phyloP scores from a whole-genome alignment of 2,329 filamentous ascomycete species.

The Microdochium nivale region DNA sequence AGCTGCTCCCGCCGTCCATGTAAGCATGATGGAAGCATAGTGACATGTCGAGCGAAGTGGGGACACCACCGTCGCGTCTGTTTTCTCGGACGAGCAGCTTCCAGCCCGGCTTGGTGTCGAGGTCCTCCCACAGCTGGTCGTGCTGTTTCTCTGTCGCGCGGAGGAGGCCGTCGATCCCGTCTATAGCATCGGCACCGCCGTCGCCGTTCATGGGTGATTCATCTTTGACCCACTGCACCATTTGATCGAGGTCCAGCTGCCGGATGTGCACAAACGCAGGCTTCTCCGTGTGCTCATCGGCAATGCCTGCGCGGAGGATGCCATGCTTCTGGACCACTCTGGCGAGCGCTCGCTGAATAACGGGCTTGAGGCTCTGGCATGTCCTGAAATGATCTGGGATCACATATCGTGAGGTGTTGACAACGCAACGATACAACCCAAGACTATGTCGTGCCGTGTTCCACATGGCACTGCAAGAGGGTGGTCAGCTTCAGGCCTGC shows the following conservation, averaged over 20 bases:
- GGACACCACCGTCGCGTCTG: constrained; percentile 6
- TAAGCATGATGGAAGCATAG: constrained; percentile 45
- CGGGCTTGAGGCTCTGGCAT: constrained; percentile 6
- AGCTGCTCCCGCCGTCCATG: constrained; percentile 40
- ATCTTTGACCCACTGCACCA: constrained; percentile 29
- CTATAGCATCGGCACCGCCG: constrained; percentile 15
- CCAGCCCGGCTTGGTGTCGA: constrained; percentile 36
- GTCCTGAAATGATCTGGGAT: constrained; percentile 5
- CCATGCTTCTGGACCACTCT: constrained; percentile 32
- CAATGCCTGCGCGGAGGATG: constrained; percentile 39
- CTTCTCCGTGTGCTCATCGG: constrained; percentile 29
- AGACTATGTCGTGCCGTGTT: constrained; percentile 34
- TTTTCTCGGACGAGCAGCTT: constrained; percentile 28
- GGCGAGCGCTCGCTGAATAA: constrained; percentile 28
- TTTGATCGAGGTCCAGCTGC: constrained; percentile 31
- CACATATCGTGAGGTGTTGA: constrained; percentile 34
- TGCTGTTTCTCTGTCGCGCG: constrained; percentile 25
- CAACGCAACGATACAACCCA: constrained; percentile 37
- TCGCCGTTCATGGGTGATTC: too few species aligned
- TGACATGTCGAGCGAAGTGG: constrained; percentile 27
- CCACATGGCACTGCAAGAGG: constrained; percentile 7
- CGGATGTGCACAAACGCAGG: constrained; percentile 35
- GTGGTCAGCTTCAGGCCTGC: background rate
- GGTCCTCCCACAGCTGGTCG: constrained; percentile 29
- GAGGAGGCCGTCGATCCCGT: constrained; percentile 19